Evolutionary conservation across 805 yeast genomes (phyloP).

Genomic region (Teunomyces tritomae): DNA sequence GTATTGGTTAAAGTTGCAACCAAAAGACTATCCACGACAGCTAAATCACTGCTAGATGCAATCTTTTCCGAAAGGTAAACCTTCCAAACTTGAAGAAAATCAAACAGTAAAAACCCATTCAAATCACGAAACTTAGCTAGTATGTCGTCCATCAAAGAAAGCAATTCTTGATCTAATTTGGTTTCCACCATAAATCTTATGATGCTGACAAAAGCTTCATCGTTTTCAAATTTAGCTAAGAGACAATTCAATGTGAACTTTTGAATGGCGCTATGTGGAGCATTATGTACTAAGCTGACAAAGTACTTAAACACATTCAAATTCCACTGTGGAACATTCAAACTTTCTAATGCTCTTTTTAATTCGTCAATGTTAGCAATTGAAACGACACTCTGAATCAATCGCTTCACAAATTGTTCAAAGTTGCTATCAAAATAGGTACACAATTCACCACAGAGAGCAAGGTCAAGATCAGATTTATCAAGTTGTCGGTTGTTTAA

Average conservation of each 20-base stretch:
- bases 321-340: conserved; percentile 29
- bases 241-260: conserved; percentile 23
- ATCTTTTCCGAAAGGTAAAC: conserved; percentile 12
- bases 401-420: conserved; percentile 27
- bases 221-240: conserved; percentile 13
- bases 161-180: conserved; percentile 25
- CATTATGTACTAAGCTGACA: conserved; percentile 30
- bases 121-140: conserved; percentile 10
- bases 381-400: conserved; percentile 32
- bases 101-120: conserved; percentile 11
- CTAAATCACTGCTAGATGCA: conserved; percentile 10
- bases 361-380: conserved; percentile 26
- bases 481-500: conserved; percentile 19
- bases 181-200: conserved; percentile 24
- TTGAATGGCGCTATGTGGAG: conserved; percentile 31
- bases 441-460: conserved; percentile 19
- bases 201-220: conserved; percentile 15
- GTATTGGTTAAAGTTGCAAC: conserved; percentile 7
- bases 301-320: conserved; percentile 30
- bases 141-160: conserved; percentile 15
- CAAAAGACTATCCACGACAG: conserved; percentile 20
- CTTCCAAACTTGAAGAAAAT: conserved; percentile 19
- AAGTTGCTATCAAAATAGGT: conserved; percentile 16
- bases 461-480: conserved; percentile 17
- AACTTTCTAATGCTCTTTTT: conserved; percentile 14